These are phyloP conservation scores for Phytophthora vignae DNA, from an alignment of 352 stramenopile species.

Conservation along the genomic window DNA sequence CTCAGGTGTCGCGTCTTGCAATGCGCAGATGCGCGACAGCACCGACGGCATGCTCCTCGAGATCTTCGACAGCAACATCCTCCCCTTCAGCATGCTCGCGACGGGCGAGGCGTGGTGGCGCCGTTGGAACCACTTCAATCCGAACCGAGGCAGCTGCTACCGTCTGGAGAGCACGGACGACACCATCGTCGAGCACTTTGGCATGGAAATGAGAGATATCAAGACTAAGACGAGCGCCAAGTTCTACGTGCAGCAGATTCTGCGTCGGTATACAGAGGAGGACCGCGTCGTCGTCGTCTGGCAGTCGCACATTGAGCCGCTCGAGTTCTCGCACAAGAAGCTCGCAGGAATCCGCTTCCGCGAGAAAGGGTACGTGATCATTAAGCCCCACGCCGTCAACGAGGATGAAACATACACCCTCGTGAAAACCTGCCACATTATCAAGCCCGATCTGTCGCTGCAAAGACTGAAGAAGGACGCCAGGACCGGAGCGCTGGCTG, in stretches of 20 bases:
- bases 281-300: constrained; percentile 68
- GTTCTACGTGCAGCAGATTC: constrained; percentile 64
- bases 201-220: constrained; percentile 61
- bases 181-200: constrained; percentile 50
- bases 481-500: constrained; percentile 46
- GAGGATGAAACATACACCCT: constrained; percentile 39
- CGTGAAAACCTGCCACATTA: constrained; percentile 61
- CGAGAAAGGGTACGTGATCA: constrained; percentile 69
- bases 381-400: constrained; percentile 45
- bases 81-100: constrained; percentile 45
- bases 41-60: constrained; percentile 44
- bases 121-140: constrained; percentile 50
- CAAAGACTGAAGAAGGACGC: constrained; percentile 35
- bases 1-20: constrained; percentile 27
- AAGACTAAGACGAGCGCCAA: constrained; percentile 50
- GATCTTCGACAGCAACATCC: constrained; percentile 49
- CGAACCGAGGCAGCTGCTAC: constrained; percentile 24
- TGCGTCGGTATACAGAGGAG: constrained; percentile 59
- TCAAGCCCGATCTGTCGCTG: constrained; percentile 55
- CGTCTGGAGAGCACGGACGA: constrained; percentile 38
- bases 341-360: constrained; percentile 43
- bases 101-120: constrained; percentile 50
- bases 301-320: constrained; percentile 63
- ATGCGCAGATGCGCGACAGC: constrained; percentile 35
- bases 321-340: constrained; percentile 63